These are phyloP conservation scores for Asterochloris sp. DNA, from an alignment of 139 green algal species.

Conservation along the genomic window DNA sequence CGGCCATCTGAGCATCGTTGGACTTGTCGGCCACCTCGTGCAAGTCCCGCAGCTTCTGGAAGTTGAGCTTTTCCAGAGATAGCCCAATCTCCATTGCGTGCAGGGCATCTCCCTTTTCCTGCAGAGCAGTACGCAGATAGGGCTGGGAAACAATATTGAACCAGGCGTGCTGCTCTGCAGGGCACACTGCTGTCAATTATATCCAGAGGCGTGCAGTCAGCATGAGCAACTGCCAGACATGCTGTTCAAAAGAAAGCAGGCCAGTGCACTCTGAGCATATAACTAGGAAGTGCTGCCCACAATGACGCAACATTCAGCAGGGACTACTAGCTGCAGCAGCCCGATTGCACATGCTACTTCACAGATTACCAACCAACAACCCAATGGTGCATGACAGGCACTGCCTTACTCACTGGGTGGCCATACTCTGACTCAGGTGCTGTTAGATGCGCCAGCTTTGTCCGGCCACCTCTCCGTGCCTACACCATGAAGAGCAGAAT, in stretches of 20 bases:
- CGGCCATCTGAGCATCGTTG: constrained; percentile 52
- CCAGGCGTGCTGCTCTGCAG: background rate
- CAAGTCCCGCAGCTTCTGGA: constrained; percentile 64
- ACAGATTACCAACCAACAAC: background rate
- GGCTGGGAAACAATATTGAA: no score
- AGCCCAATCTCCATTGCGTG: constrained; percentile 60
- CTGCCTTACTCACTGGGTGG: constrained; percentile 1
- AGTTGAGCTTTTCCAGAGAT: constrained; percentile 68
- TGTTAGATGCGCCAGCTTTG: constrained; percentile 80
- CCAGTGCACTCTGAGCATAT: background rate
- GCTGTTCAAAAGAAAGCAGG: no score
- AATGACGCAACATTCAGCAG: no score
- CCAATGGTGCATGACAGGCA: background rate
- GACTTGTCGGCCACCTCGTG: constrained; percentile 51
- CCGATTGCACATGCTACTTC: no score
- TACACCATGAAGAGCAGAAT: constrained; percentile 29
- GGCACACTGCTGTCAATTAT: background rate
- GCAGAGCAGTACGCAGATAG: no score
- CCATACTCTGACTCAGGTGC: constrained; percentile 74
- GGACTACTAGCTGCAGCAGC: no score
- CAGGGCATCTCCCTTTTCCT: constrained; percentile 56
- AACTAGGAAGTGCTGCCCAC: no score
- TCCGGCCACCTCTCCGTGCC: constrained; percentile 85
- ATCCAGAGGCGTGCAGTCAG: background rate
- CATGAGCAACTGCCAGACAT: no score